phyloP scores from a whole-genome alignment of 176 grass and related monocot genomes.

The Carex scoparia region DNA sequence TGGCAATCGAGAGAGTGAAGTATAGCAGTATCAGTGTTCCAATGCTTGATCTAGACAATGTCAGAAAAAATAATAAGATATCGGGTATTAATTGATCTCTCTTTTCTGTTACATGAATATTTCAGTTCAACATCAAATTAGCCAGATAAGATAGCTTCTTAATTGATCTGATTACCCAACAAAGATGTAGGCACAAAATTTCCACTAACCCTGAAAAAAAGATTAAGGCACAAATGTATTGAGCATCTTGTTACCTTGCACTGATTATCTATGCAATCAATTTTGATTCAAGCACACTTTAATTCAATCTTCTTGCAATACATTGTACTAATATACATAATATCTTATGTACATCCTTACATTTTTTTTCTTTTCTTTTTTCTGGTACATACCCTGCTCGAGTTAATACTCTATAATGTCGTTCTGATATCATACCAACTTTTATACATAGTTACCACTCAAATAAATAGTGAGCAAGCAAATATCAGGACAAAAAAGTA shows the following conservation, averaged over 20 bases:
- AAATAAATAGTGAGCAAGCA: neutral
- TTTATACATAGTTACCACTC: neutral
- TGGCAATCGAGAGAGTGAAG: neutral
- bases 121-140: neutral
- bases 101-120: neutral
- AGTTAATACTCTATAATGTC: no score
- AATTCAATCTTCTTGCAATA: neutral
- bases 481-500: neutral
- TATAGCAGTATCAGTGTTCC: slow-evolving; percentile 23
- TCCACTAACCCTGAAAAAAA: no score
- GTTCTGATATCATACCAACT: neutral
- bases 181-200: no score
- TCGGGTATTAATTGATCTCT: neutral
- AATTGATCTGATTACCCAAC: neutral
- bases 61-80: neutral
- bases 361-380: no score
- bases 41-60: slow-evolving; percentile 14
- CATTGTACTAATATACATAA: neutral
- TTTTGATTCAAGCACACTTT: neutral
- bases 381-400: no score
- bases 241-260: neutral
- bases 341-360: no score
- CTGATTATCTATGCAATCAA: neutral
- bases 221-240: neutral
- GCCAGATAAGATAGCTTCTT: neutral